Evolutionary conservation across 2,329 filamentous ascomycete species (phyloP).

Genomic region (Neofusicoccum kwambonambiense): DNA sequence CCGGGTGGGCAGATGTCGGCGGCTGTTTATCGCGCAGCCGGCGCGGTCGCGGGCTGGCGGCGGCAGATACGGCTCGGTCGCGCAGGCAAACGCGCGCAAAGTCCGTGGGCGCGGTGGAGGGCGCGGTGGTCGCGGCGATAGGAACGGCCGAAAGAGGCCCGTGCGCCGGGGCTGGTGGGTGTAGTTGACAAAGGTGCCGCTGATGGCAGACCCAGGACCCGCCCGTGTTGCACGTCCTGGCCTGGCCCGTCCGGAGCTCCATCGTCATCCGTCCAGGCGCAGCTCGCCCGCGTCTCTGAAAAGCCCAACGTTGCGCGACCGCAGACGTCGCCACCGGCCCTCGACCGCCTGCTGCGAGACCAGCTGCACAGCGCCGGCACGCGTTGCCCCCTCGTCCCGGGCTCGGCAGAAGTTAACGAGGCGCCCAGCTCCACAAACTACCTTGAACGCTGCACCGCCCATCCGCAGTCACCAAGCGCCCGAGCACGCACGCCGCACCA

Average conservation of each 20-base stretch:
- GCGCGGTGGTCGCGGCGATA: slow-evolving; percentile 15
- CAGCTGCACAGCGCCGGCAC: slow-evolving; percentile 10
- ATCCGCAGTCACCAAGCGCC: slow-evolving; percentile 11
- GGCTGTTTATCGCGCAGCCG: background rate
- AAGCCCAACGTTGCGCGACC: background rate
- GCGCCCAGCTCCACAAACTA: slow-evolving; percentile 13
- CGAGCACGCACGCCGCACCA: slow-evolving; percentile 6
- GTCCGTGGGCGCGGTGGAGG: background rate
- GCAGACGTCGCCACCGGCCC: background rate
- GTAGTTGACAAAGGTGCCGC: slow-evolving; percentile 19
- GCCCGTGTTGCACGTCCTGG: slow-evolving; percentile 18
- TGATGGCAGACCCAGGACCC: slow-evolving; percentile 1
- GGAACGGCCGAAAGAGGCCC: slow-evolving; percentile 18
- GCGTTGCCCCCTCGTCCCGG: slow-evolving; percentile 10
- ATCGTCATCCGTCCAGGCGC: slow-evolving; percentile 24
- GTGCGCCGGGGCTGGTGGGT: background rate
- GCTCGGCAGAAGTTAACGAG: slow-evolving; percentile 14
- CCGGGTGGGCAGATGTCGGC: background rate
- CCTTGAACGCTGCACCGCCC: slow-evolving; percentile 15
- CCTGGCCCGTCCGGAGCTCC: slow-evolving; percentile 29
- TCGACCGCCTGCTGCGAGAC: background rate
- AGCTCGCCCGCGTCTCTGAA: slow-evolving; percentile 4
- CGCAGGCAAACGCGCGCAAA: background rate
- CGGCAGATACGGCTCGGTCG: background rate
- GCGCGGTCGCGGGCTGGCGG: background rate